A percentile compares a stretch with the other conserved stretches of the same genome.
Evolutionary conservation across 1,284 basidiomycete genomes (phyloP).

Genomic region (Coriolopsis trogii): DNA sequence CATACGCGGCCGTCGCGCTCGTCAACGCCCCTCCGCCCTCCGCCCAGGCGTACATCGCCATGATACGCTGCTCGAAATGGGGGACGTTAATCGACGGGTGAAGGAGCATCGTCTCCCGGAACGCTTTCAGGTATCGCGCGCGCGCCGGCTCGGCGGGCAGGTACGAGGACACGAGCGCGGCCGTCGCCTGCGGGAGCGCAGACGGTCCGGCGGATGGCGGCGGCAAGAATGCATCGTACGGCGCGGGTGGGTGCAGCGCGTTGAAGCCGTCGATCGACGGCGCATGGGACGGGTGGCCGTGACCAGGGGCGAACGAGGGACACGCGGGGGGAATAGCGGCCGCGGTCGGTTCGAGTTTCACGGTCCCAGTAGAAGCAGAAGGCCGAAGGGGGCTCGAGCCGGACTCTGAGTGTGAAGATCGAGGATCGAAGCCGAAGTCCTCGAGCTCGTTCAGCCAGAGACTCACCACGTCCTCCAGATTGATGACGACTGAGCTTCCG

Average conservation of each 20-base stretch:
- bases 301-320: slow-evolving; percentile 15
- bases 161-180: slow-evolving; percentile 40
- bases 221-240: slow-evolving; percentile 27
- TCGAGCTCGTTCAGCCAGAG: slow-evolving; percentile 51
- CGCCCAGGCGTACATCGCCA: slow-evolving; percentile 48
- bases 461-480: slow-evolving; percentile 55
- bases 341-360: slow-evolving; percentile 52
- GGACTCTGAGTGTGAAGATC: slow-evolving; percentile 7
- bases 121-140: slow-evolving; percentile 39
- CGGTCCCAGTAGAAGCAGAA: slow-evolving; percentile 26
- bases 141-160: slow-evolving; percentile 45
- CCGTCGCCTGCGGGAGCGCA: slow-evolving; percentile 40
- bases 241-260: slow-evolving; percentile 20
- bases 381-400: slow-evolving; percentile 16
- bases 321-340: slow-evolving; percentile 32
- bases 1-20: slow-evolving; percentile 3
- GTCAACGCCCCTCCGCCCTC: slow-evolving; percentile 17
- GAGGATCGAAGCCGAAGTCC: slow-evolving; percentile 19
- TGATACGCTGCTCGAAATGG: slow-evolving; percentile 49
- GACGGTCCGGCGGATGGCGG: slow-evolving; percentile 18
- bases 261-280: slow-evolving; percentile 8
- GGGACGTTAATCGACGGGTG: slow-evolving; percentile 54
- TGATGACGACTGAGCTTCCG: slow-evolving; percentile 56
- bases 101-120: slow-evolving; percentile 49
- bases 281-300: slow-evolving; percentile 6